Base-by-base conservation (phyloP, 192 early-diverging fungal genomes). In the Funneliformis mosseae region DNA sequence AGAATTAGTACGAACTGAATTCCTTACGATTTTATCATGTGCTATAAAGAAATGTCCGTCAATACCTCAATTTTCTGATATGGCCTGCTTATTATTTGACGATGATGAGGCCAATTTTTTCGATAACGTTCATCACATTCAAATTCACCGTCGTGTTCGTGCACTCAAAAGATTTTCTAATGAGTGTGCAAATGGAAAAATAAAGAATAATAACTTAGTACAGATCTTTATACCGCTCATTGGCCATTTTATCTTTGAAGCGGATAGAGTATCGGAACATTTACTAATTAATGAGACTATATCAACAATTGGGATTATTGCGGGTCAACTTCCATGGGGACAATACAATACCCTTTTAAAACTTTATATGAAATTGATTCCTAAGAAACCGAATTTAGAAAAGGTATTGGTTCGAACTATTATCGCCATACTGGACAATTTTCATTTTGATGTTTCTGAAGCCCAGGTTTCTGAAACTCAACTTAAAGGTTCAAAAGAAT, bases 71-170 rank as follows among this genome's bases (percentile, higher is more conserved):
- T 93, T 96, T 79, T 79, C 81, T 9, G 92, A 93, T 80, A 86
- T 96, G 90, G 80, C 82, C 0, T 79, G 82, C 21, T 83, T 96
- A 25, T 78, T 95, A 61, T 92, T 87, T 74, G 92, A 88, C 33
- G 93, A 96, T 82, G 94, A 96, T n/a, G 96, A 99, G 80, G 92
- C 94, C 7, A 97, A 92, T 76, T 97, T 99, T 86, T 99, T 99
- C 83, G 92, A 90, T 84, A 99, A 99, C 81, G 90, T 99, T 74
- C 90, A 95, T 77, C 98, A 99, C 79, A 91, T 99, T 77, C 98
- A 99, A 87, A 85, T 94, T 21, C 98, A 99, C 83, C 93, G 98
- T 77, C 95, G 98, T 73, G 81, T 94, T 8, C 90, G 95, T 70
- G 94, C 97, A 1, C 78, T 98, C 75, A 87, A 88, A 62, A 91